Evolutionary conservation across 1,284 basidiomycete genomes (phyloP).

Genomic region (Pseudozyma sp.): DNA sequence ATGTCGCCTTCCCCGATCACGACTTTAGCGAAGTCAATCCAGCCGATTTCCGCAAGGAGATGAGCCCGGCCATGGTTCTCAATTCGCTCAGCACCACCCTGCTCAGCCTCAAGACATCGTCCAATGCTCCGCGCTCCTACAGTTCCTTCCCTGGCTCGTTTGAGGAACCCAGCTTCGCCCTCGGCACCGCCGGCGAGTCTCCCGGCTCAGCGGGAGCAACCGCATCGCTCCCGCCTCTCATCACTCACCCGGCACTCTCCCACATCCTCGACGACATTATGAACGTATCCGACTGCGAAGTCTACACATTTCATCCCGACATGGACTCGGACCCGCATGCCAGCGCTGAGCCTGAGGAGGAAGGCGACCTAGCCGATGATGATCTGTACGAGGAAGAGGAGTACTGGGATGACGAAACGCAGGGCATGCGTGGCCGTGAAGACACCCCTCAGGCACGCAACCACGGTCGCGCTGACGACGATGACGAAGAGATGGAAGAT

Average conservation of each 20-base stretch:
- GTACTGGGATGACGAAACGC: slow-evolving; percentile 50
- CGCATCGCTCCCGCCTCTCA: slow-evolving; percentile 38
- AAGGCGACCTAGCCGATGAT: slow-evolving; percentile 69
- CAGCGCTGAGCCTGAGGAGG: slow-evolving; percentile 71
- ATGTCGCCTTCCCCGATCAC: slow-evolving; percentile 96
- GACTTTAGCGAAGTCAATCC: slow-evolving; percentile 94
- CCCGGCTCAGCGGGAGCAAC: slow-evolving; percentile 24
- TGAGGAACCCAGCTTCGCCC: slow-evolving; percentile 54
- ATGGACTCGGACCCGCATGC: slow-evolving; percentile 95
- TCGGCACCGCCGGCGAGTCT: slow-evolving; percentile 26
- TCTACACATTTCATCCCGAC: slow-evolving; percentile 93
- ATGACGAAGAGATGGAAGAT: slow-evolving; percentile 56
- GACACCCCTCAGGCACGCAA: slow-evolving; percentile 41
- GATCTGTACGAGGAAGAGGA: slow-evolving; percentile 71
- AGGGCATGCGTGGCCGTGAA: slow-evolving; percentile 42
- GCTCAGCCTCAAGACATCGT: slow-evolving; percentile 58
- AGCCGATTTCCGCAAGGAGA: slow-evolving; percentile 82
- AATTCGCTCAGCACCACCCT: slow-evolving; percentile 66
- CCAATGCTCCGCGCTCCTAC: slow-evolving; percentile 58
- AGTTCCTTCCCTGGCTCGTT: slow-evolving; percentile 56
- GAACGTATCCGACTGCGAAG: slow-evolving; percentile 89
- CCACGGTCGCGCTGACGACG: slow-evolving; percentile 22
- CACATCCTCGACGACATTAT: slow-evolving; percentile 90
- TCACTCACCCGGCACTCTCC: slow-evolving; percentile 81
- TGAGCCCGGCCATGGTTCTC: slow-evolving; percentile 62